These are phyloP conservation scores for Globisporangium cylindrosporum DNA, from an alignment of 352 stramenopile genomes.

Conservation along the genomic window DNA sequence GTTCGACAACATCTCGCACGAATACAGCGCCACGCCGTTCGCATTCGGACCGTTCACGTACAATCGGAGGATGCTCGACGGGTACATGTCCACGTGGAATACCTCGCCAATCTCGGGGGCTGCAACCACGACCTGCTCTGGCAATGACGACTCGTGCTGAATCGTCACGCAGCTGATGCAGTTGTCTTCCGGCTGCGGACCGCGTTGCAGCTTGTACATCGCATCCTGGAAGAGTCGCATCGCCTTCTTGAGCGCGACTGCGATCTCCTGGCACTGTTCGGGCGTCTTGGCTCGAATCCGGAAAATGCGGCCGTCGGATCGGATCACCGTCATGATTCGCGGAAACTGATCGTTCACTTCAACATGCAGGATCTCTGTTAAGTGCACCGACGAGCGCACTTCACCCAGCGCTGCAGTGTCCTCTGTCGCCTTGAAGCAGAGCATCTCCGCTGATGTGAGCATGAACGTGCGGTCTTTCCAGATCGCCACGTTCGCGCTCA, in stretches of 20 bases:
- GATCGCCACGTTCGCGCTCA: conserved; percentile 70
- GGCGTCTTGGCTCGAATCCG: conserved; percentile 61
- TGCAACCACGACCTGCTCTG: conserved; percentile 49
- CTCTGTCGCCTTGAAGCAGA: conserved; percentile 69
- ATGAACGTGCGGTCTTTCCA: conserved; percentile 82
- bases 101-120: conserved; percentile 44
- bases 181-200: conserved; percentile 61
- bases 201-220: conserved; percentile 65
- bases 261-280: conserved; percentile 66
- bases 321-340: conserved; percentile 71
- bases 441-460: conserved; percentile 69
- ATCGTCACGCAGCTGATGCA: conserved; percentile 70
- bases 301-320: conserved; percentile 69
- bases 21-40: conserved; percentile 56
- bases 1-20: conserved; percentile 46
- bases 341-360: conserved; percentile 71
- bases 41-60: conserved; percentile 66
- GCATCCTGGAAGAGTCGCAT: conserved; percentile 73
- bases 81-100: conserved; percentile 69
- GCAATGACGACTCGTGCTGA: conserved; percentile 66
- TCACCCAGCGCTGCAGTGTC: conserved; percentile 53
- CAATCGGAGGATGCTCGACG: conserved; percentile 62
- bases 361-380: conserved; percentile 79
- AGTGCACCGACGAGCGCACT: conserved; percentile 61
- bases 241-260: conserved; percentile 39